Percentiles rank a stretch among this genome's conserved stretches.
Conservation (phyloP, 768 basidiomycete species). For the Lactifluus hygrophoroides region DNA sequence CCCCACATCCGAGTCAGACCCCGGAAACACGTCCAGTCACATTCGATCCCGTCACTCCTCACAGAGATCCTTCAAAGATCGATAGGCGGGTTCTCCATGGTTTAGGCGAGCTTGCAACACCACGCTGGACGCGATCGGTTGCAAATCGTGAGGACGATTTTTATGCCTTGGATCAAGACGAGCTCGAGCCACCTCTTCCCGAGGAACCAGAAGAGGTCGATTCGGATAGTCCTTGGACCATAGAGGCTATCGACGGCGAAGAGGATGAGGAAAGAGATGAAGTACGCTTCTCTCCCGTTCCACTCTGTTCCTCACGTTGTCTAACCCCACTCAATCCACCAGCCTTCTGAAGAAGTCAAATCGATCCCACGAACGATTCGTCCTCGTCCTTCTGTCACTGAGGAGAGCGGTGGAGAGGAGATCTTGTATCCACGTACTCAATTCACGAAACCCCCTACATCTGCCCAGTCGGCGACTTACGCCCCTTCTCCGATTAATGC, state of each 20-base stretch:
- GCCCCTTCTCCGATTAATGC: background rate
- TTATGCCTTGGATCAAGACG: constrained; percentile 28
- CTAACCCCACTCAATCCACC: constrained; percentile 28
- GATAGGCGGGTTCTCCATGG: constrained; percentile 87
- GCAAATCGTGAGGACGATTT: constrained; percentile 28
- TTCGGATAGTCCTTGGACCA: constrained; percentile 82
- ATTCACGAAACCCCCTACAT: background rate
- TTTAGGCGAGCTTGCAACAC: constrained; percentile 94
- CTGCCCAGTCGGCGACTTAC: background rate
- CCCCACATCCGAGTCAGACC: constrained; percentile 40
- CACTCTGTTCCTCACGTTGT: background rate
- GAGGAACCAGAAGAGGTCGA: constrained; percentile 39
- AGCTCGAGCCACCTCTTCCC: constrained; percentile 23
- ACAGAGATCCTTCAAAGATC: constrained; percentile 66
- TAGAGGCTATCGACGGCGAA: constrained; percentile 79
- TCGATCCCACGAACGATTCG: constrained; percentile 44
- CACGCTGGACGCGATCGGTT: constrained; percentile 70
- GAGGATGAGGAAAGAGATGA: constrained; percentile 54
- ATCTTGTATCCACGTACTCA: constrained; percentile 71
- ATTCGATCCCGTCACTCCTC: constrained; percentile 60
- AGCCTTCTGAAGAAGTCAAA: constrained; percentile 35
- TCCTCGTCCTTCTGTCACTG: constrained; percentile 55
- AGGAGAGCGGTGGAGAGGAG: constrained; percentile 86
- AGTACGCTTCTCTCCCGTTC: constrained; percentile 32
- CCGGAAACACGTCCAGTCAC: constrained; percentile 45